Conservation (phyloP, 2,329 filamentous ascomycete species). For the Metarhizium guizhouense region DNA sequence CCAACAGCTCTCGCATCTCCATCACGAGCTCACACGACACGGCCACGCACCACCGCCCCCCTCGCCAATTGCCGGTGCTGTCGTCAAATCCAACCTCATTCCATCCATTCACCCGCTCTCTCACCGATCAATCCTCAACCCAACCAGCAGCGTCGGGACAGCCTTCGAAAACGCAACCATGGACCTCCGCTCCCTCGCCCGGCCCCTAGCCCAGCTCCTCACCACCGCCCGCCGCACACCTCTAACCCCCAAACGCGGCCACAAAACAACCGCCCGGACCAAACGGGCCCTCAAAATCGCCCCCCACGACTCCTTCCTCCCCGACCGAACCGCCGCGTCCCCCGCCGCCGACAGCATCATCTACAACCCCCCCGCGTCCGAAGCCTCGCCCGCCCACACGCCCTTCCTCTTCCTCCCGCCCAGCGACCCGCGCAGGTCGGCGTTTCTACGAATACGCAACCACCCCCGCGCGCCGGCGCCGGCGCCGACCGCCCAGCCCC, state of each 20-base stretch:
- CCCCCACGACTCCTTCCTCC: conserved; percentile 52
- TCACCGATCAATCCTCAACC: not conserved
- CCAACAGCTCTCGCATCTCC: not conserved
- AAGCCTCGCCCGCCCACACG: conserved; percentile 53
- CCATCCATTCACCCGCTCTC: too few species aligned
- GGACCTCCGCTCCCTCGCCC: conserved; percentile 25
- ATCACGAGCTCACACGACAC: not conserved
- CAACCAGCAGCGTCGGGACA: not conserved
- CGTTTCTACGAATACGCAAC: conserved; percentile 36
- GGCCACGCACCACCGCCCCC: not conserved
- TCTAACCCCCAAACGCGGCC: conserved; percentile 26
- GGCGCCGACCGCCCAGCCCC: conserved; percentile 4
- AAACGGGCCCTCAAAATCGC: conserved; percentile 50
- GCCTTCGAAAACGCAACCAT: conserved; percentile 13
- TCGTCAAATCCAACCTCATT: not conserved
- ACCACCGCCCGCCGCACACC: conserved; percentile 14
- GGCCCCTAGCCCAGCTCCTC: conserved; percentile 26
- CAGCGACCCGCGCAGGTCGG: conserved; percentile 42
- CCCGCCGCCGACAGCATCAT: conserved; percentile 34
- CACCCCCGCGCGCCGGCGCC: conserved; percentile 17
- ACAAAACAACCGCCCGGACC: conserved; percentile 44
- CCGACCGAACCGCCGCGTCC: conserved; percentile 21
- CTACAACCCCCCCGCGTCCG: conserved; percentile 48
- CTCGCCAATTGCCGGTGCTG: not conserved
- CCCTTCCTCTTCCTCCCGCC: conserved; percentile 57